Evolutionary conservation across 805 yeast genomes (phyloP), one percentile per base, ranked within the genome.

Genomic region (Wickerhamiella spandovensis): DNA sequence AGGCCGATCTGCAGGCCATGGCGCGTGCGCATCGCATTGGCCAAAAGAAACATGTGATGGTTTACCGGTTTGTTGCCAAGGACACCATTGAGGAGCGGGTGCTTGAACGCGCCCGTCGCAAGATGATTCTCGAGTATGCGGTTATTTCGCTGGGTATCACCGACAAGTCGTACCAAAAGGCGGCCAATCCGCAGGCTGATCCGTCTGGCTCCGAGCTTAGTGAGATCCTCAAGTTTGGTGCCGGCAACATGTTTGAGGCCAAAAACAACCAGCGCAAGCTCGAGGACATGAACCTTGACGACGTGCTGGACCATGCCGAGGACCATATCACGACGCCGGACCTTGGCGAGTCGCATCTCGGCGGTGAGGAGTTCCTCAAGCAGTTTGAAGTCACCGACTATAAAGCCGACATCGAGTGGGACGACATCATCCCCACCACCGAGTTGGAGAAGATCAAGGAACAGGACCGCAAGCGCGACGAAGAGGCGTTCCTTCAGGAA

Each of bases 21-120:
- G 98, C 98, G 0, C 80, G 98, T 68, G 98, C 98, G 2, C 99
- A 92, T 69, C 81, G 99, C 72, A 92, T 92, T 64, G 99, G 99
- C n/a, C 99, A 92, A 66, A 92, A 89, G 67, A 88, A 86, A 60
- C 98, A 92, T 67, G 99, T 92, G 37, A 86, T 87, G 80, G 97
- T 92, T 17, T 92, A 92, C 64, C 74, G 99, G 63, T 85, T 92
- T 70, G 97, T 92, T n/a, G 83, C 95, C 52, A 92, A 92, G 61
- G 98, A 92, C 61, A 92, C 98, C 0, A 95, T 92, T 13, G 99
- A 92, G 66, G 99, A 92, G 66, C 95, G 92, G 64, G 95, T 92
- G 53, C 72, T 92, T 57, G 99, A 92, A 67, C 78, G 97, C 56
- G 98, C 98, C 0, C 77, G 98, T 64, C 84, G 88, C 71, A 92